Percentiles rank a stretch among this genome's conserved stretches.
These are phyloP conservation scores for Yamadazyma takamatsuzukensis DNA, from an alignment of 805 yeast genomes.

Conservation along the genomic window DNA sequence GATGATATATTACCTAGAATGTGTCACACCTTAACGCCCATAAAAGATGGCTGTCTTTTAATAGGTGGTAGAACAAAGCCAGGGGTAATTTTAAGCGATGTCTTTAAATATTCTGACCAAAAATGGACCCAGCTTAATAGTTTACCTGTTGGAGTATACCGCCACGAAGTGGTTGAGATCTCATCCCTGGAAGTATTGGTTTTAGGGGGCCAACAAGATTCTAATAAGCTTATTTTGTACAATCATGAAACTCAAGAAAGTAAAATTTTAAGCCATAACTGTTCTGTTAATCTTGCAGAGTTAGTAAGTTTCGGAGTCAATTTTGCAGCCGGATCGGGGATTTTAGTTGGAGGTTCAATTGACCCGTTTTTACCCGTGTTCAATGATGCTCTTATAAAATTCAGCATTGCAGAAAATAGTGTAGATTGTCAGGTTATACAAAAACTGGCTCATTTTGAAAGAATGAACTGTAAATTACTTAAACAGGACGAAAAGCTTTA, in stretches of 20 bases:
- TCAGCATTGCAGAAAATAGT: constrained; percentile 17
- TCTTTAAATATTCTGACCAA: constrained; percentile 17
- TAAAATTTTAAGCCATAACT: constrained; percentile 6
- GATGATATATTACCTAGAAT: constrained; percentile 42
- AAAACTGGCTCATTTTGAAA: constrained; percentile 36
- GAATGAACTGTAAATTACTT: constrained; percentile 13
- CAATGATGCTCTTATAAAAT: constrained; percentile 31
- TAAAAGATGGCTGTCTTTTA: constrained; percentile 29
- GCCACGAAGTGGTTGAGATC: constrained; percentile 44
- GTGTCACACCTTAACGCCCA: constrained; percentile 51
- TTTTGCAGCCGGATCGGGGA: constrained; percentile 32
- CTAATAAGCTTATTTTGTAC: constrained; percentile 17
- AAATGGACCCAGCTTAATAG: constrained; percentile 39
- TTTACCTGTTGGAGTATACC: constrained; percentile 45
- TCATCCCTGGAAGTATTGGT: constrained; percentile 33
- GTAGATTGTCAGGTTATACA: constrained; percentile 14
- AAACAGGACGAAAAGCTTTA: constrained; percentile 31
- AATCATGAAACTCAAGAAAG: constrained; percentile 7
- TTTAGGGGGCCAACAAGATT: constrained; percentile 45
- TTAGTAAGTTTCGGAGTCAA: constrained; percentile 35
- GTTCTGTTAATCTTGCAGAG: constrained; percentile 17
- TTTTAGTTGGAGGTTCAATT: constrained; percentile 47
- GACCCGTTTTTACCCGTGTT: constrained; percentile 23
- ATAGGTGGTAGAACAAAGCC: constrained; percentile 74
- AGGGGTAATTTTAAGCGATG: constrained; percentile 34